Base-by-base conservation (phyloP, 1,139 yeast genomes). In the Candida buenavistaensis region DNA sequence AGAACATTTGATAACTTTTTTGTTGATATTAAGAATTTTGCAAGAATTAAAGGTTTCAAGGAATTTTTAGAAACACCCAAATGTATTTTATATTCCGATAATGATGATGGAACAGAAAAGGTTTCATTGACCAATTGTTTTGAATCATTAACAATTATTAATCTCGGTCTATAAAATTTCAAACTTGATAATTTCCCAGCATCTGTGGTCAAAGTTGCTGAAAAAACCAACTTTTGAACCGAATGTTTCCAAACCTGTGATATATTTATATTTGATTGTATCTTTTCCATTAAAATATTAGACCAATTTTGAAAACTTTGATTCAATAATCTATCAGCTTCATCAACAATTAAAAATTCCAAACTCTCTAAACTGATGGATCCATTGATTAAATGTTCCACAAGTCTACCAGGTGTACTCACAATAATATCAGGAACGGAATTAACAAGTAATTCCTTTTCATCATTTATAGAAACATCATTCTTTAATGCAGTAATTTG, bases 251-350 rank as follows among this genome's bases (percentile, higher is more conserved):
- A 68, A 15, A 39, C 35, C 11, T 51, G 46, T 8, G 48, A 41
- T 46, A 68, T 46, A 36, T 59, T 58, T 11, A 50, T 36, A 45
- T 53, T 50, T n/a, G 44, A 37, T 23, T 75, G 76, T 21, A 82
- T 55, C 21, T 72, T 69, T 3, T 62, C 46, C 38, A 83, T 72
- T n/a, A 92, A 63, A 1, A 80, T 70, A 33, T 75, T 74, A 45
- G 90, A 80, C 99, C 99, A 92, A 55, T 88, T 88, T 58, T 92
- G 97, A 59, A 88, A 92, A 20, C 87, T 79, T 56, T 92, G 97
- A 54, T 88, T 88, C 45, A 92, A 71, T 38, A 92, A 66, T 40
- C 96, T 70, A 64, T 92, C 99, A 2, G 97, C 98, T 60, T 92
- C 99, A 62, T 92, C 99, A 27, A 92, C 77, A 3, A 92, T 86